Conservation (phyloP, 306 rosid genomes). For the Notholithocarpus densiflorus region DNA sequence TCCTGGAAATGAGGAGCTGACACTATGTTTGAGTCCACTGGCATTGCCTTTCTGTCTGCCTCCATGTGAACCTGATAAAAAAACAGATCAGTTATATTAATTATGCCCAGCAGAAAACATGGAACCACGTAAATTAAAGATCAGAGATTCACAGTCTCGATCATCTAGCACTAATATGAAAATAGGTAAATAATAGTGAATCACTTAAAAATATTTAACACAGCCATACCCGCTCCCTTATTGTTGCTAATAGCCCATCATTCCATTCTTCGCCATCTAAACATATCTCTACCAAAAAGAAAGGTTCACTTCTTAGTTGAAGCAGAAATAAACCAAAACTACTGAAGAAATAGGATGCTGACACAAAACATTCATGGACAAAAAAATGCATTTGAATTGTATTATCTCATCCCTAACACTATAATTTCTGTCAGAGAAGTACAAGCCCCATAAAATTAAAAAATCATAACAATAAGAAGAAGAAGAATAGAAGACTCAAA, state of each 20-base stretch:
- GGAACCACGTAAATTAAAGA: constrained; percentile 13
- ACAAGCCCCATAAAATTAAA: neutral
- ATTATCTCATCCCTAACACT: neutral
- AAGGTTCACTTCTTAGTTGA: neutral
- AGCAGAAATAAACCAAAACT: constrained; percentile 1
- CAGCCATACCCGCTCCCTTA: constrained; percentile 78
- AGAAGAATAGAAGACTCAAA: neutral
- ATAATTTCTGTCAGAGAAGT: neutral
- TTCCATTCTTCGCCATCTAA: constrained; percentile 87
- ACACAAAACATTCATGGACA: neutral
- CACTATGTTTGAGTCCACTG: constrained; percentile 51
- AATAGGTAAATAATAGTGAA: constrained; percentile 16
- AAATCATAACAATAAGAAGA: neutral
- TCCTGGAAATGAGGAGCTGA: constrained; percentile 50
- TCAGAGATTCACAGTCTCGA: neutral
- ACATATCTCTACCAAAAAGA: constrained; percentile 44
- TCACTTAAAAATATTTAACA: constrained; percentile 8
- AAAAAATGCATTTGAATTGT: neutral
- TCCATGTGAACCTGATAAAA: constrained; percentile 91
- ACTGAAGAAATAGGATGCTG: neutral
- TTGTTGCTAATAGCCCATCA: constrained; percentile 89
- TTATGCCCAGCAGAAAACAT: constrained; percentile 12
- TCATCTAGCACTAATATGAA: constrained; percentile 24
- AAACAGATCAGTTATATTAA: constrained; percentile 23
- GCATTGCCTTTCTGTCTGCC: constrained; percentile 72